These are phyloP conservation scores for Sequoiadendron giganteum DNA, from an alignment of 75 land plant species.

Conservation along the genomic window DNA sequence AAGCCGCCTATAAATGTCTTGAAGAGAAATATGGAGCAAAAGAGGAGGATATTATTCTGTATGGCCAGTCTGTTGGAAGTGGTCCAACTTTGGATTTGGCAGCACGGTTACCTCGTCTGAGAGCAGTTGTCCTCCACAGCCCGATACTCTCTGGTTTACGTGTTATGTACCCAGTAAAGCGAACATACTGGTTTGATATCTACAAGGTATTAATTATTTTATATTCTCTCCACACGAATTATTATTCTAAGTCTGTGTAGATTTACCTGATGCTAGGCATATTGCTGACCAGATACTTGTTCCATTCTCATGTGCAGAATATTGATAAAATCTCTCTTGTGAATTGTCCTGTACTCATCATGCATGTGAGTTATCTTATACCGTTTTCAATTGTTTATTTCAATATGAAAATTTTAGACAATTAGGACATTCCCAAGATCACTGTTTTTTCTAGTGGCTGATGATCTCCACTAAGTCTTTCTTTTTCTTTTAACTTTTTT, in stretches of 20 bases:
- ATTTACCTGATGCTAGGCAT: not conserved
- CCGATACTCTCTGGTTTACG: slow-evolving; percentile 82
- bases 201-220: slow-evolving; percentile 51
- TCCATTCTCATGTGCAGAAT: slow-evolving; percentile 55
- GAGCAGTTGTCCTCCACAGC: slow-evolving; percentile 84
- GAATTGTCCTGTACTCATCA: slow-evolving; percentile 69
- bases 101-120: slow-evolving; percentile 42
- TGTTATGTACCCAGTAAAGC: slow-evolving; percentile 90
- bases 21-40: slow-evolving; percentile 54
- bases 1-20: slow-evolving; percentile 81
- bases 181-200: slow-evolving; percentile 89
- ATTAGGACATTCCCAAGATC: not conserved
- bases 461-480: not conserved
- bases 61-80: slow-evolving; percentile 95
- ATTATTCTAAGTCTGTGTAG: not conserved
- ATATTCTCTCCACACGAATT: not conserved
- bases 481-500: not conserved
- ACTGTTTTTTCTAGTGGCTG: not conserved
- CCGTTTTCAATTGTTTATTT: not conserved
- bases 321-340: slow-evolving; percentile 77
- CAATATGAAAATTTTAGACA: not conserved
- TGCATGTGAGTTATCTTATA: slow-evolving; percentile 59
- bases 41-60: slow-evolving; percentile 72
- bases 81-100: slow-evolving; percentile 87
- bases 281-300: not conserved